Evolutionary conservation across 2,329 filamentous ascomycete genomes (phyloP), one percentile per base, ranked within the genome.

Genomic region (Neonectria hederae): DNA sequence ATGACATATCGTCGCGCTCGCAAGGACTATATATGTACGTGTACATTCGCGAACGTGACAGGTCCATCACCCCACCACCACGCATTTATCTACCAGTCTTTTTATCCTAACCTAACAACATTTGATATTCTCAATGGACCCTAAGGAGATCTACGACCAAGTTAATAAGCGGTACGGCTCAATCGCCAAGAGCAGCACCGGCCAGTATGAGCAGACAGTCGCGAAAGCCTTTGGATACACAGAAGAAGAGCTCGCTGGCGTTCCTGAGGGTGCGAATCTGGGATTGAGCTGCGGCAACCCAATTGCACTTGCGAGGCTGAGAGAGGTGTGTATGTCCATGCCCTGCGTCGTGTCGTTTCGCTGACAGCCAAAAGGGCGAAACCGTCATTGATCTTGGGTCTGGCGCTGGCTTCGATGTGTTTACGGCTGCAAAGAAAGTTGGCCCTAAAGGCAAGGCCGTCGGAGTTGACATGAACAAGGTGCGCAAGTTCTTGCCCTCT

Each of bases 381-480:
- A 85, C 81, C 0, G 81, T 89, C 2, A 75, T 89, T 60, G 87
- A 89, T 66, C 77, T 89, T 1, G 87, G 87, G 2, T 82, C 81
- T 65, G 86, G 87, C 3, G 86, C 83, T 8, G 87, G 87, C 0
- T 84, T 89, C 48, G 87, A 89, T 69, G 82, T 84, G 19, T 87
- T 89, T 64, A 80, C 84, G 3, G 85, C 86, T 11, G 79, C 84
- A 4, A 77, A 76, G 26, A 84, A 81, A 68, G 81, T 89, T 40
- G 85, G 85, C 0, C 51, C 68, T 0, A 74, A 72, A 4, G 86
- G 86, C 1, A 81, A 76, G 28, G 84, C 79, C 4, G 83, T 88
- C 53, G 87, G 87, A 8, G 77, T 89, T 5, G 87, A 90, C 69
- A 89, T 89, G 83, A 89, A 84, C 66, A 81, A 86, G 75, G 86